Evolutionary conservation across 768 basidiomycete species (phyloP), one percentile per base, ranked within the genome.

Genomic region (Kondoa subrosea): DNA sequence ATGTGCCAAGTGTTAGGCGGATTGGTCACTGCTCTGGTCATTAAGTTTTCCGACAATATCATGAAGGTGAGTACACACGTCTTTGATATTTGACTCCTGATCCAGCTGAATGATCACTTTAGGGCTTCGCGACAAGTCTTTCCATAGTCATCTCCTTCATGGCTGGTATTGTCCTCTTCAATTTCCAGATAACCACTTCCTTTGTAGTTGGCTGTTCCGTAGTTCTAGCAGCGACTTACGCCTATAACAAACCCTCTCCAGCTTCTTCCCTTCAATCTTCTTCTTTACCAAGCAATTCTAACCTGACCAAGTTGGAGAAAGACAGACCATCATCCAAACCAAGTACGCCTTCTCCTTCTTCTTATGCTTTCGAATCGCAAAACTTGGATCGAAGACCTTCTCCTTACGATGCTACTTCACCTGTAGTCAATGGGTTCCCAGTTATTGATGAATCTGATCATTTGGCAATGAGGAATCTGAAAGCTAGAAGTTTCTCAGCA

Each of bases 111-210:
- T n/a, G 34, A 77, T 88, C 87, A 71, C 80, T 87, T 76, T 91
- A 91, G 78, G 93, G 93, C 34, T 96, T 97, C 75, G 93, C 93
- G 14, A 96, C 93, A 2, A 88, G 87, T 71, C 81, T 97, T 70
- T 88, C 87, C 78, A 96, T 96, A 76, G 85, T 96, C 75, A 84
- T 96, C 70, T 91, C 91, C 29, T 97, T 95, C 83, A 81, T 91
- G 67, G 91, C 88, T 1, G 91, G 88, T 2, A 86, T 95, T 65
- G 84, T 84, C 26, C 84, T 96, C 40, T 96, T 97, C 82, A 80
- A 87, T 76, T 91, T 92, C 81, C 82, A 82, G 63, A 86, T 96
- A 77, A 87, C 91, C 1, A 80, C 85, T 68, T 85, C 88, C 0
- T 97, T 97, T 76, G 77, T 91, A 71, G 80, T 91, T 57, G 92